A percentile compares a stretch with the other conserved stretches of the same genome.
These are phyloP conservation scores for Hyaloscypha variabilis DNA, from an alignment of 495 filamentous ascomycete genomes.

Conservation along the genomic window DNA sequence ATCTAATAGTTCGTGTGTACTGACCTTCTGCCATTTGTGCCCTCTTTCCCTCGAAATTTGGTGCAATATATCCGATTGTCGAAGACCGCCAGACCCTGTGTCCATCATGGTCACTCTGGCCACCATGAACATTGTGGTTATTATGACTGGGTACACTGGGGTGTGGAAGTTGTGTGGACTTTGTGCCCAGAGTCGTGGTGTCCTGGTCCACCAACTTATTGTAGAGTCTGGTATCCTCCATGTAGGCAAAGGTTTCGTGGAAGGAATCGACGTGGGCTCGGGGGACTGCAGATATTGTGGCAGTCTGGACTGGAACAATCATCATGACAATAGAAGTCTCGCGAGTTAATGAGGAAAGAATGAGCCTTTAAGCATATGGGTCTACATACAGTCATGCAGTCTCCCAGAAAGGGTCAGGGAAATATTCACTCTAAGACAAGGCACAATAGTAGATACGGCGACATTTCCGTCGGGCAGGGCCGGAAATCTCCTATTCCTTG, in stretches of 20 bases:
- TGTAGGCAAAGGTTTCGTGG: too few relatives aligned
- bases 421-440: too few relatives aligned
- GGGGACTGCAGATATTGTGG: conserved; percentile 1
- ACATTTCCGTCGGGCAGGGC: too few relatives aligned
- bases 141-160: conserved; percentile 65
- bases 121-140: conserved; percentile 42
- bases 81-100: conserved; percentile 77
- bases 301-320: conserved; percentile 8
- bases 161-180: conserved; percentile 75
- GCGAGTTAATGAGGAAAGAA: conserved; percentile 2
- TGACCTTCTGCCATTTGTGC: conserved; percentile 89
- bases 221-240: neutral
- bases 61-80: conserved; percentile 91
- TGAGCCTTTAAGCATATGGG: conserved; percentile 7
- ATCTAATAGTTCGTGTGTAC: conserved; percentile 28
- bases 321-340: conserved; percentile 3
- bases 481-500: too few relatives aligned
- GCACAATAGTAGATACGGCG: too few relatives aligned
- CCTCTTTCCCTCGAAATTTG: conserved; percentile 90
- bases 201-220: too few relatives aligned
- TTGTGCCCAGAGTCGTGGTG: neutral
- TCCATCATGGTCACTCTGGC: conserved; percentile 30
- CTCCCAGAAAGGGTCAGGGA: too few relatives aligned
- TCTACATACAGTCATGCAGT: too few relatives aligned
- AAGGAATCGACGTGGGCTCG: too few relatives aligned